Evolutionary conservation across 768 basidiomycete genomes (phyloP).

Genomic region (Naganishia friedmannii): DNA sequence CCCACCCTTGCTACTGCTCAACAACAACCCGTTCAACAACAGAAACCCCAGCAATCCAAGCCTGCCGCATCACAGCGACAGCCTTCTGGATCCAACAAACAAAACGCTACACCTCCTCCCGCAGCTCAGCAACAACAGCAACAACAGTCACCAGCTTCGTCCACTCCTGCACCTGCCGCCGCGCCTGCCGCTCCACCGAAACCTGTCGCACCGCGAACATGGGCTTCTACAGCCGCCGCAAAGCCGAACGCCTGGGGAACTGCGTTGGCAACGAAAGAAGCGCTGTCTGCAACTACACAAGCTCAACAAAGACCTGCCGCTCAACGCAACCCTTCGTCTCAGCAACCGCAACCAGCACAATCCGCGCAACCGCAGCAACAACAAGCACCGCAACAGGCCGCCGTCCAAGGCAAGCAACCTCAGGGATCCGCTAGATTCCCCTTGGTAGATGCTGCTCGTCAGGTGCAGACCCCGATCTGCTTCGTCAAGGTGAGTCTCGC

Average conservation of each 20-base stretch:
- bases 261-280: constrained; percentile 72
- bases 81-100: not conserved
- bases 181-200: constrained; percentile 53
- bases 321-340: constrained; percentile 4
- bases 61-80: not conserved
- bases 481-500: constrained; percentile 69
- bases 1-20: constrained; percentile 51
- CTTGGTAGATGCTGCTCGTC: constrained; percentile 59
- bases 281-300: constrained; percentile 41
- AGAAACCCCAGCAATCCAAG: not conserved
- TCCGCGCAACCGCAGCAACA: constrained; percentile 44
- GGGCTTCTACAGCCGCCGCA: constrained; percentile 86
- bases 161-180: constrained; percentile 50
- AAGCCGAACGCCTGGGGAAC: constrained; percentile 78
- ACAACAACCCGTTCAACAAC: constrained; percentile 33
- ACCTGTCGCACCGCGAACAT: constrained; percentile 59
- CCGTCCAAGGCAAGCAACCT: not conserved
- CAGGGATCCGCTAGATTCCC: constrained; percentile 50
- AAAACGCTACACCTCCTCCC: constrained; percentile 39
- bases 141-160: constrained; percentile 27
- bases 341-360: constrained; percentile 25
- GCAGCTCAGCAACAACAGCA: not conserved
- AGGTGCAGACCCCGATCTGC: constrained; percentile 69
- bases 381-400: not conserved
- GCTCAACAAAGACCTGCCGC: constrained; percentile 9